These are phyloP conservation scores for Talaromyces sp. DNA, from an alignment of 2,329 filamentous ascomycete genomes.

Conservation along the genomic window DNA sequence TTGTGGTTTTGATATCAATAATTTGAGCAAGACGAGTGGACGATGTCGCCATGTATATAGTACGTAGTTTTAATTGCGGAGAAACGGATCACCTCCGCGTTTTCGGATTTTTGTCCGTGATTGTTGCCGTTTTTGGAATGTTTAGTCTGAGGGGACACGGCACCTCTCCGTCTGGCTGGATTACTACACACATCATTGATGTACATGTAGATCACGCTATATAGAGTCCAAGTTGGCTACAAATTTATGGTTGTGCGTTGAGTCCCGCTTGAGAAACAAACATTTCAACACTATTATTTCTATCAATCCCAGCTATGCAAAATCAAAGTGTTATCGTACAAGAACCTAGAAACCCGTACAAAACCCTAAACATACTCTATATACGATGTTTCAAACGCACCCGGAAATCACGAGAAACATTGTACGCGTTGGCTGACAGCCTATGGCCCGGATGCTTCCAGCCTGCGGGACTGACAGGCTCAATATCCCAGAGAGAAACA, in stretches of 20 bases:
- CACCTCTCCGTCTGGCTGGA: background rate
- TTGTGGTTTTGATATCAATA: background rate
- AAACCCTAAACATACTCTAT: background rate
- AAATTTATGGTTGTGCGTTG: no score
- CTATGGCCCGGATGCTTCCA: slow-evolving; percentile 49
- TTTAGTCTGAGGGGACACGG: background rate
- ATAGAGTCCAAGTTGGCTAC: no score
- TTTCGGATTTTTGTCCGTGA: slow-evolving; percentile 4
- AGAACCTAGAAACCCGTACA: no score
- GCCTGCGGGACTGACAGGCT: slow-evolving; percentile 36
- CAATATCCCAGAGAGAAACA: slow-evolving; percentile 52
- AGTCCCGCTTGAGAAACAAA: no score
- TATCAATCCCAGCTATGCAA: background rate
- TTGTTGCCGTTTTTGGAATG: background rate
- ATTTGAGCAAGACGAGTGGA: background rate
- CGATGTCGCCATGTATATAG: background rate
- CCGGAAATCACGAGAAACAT: slow-evolving; percentile 47
- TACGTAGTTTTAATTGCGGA: background rate
- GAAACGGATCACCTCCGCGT: slow-evolving; percentile 3
- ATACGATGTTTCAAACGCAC: slow-evolving; percentile 46
- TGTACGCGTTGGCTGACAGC: slow-evolving; percentile 45
- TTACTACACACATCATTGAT: no score
- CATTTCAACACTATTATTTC: background rate
- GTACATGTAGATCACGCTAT: no score
- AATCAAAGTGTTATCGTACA: background rate